phyloP scores from a whole-genome alignment of 306 rosid species.

The Fragaria nilgerrensis region DNA sequence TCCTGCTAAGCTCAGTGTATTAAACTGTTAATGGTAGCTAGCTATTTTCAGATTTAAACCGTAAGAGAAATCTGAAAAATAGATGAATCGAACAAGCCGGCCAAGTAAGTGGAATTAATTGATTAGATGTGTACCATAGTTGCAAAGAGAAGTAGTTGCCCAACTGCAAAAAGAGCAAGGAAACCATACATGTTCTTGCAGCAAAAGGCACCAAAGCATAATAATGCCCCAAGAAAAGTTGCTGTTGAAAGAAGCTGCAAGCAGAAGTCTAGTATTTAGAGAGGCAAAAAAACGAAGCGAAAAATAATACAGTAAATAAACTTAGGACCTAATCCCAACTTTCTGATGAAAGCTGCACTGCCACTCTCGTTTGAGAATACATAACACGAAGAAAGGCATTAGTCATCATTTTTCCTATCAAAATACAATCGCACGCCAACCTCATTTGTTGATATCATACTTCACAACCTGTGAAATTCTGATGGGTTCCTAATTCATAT shows the following conservation, averaged over 20 bases:
- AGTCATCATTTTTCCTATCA: background rate
- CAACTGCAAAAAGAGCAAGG: slow-evolving; percentile 61
- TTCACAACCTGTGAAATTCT: background rate
- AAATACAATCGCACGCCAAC: background rate
- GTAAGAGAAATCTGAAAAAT: background rate
- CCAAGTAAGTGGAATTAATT: background rate
- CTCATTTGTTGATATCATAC: background rate
- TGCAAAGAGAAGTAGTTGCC: slow-evolving; percentile 76
- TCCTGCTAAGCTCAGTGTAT: background rate
- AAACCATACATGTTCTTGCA: slow-evolving; percentile 72
- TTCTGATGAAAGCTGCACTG: background rate
- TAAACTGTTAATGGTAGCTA: background rate
- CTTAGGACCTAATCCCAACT: background rate
- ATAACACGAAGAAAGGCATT: background rate
- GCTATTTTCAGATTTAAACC: background rate
- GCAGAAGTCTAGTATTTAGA: background rate
- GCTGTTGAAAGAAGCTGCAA: slow-evolving; percentile 71
- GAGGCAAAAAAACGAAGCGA: too few species aligned
- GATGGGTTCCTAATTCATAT: background rate
- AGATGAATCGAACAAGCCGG: slow-evolving; percentile 13
- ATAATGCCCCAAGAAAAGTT: slow-evolving; percentile 61
- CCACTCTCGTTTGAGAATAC: background rate
- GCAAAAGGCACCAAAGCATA: slow-evolving; percentile 66
- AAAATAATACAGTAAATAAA: background rate
- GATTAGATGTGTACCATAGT: slow-evolving; percentile 54